Conservation (phyloP, 139 green algal genomes). For the Raphidocelis subcapitata region DNA sequence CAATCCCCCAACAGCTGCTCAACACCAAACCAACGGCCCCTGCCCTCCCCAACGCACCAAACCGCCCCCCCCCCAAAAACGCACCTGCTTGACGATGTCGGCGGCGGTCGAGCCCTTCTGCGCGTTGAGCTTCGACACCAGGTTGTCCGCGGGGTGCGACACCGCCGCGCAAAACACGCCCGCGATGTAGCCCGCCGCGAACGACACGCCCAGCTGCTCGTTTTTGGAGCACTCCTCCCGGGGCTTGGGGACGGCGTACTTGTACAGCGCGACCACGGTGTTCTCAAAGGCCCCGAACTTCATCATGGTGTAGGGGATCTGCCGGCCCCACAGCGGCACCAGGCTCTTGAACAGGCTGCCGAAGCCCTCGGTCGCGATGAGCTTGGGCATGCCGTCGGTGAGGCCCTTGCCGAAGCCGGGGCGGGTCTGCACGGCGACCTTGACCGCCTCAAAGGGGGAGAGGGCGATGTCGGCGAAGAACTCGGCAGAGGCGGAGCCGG, state of each 20-base stretch:
- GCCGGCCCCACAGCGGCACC: conserved; percentile 83
- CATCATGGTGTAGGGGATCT: conserved; percentile 98
- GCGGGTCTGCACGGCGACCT: conserved; percentile 94
- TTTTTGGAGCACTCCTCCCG: conserved; percentile 87
- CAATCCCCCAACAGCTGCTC: no score
- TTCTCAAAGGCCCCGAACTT: conserved; percentile 96
- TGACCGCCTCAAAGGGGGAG: conserved; percentile 94
- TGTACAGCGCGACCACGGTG: conserved; percentile 84
- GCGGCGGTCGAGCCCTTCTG: conserved; percentile 70
- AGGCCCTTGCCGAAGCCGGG: conserved; percentile 86
- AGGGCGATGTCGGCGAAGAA: conserved; percentile 95
- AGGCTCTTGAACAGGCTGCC: conserved; percentile 87
- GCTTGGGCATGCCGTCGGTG: conserved; percentile 85
- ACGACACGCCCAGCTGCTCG: conserved; percentile 91
- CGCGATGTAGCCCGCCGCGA: conserved; percentile 88
- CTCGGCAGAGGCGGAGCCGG: conserved; percentile 85
- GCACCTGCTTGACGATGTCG: conserved; percentile 53
- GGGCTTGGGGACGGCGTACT: conserved; percentile 90
- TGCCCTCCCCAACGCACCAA: conserved; percentile 7
- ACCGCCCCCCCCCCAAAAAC: conserved; percentile 61
- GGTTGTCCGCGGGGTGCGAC: conserved; percentile 90
- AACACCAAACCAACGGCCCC: no score
- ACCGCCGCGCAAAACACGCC: conserved; percentile 90
- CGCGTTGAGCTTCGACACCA: conserved; percentile 93
- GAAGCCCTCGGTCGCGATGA: conserved; percentile 65